Percentiles rank a stretch among this genome's conserved stretches.
phyloP scores from a whole-genome alignment of 1,284 basidiomycete genomes.

The Ustilago esculenta region DNA sequence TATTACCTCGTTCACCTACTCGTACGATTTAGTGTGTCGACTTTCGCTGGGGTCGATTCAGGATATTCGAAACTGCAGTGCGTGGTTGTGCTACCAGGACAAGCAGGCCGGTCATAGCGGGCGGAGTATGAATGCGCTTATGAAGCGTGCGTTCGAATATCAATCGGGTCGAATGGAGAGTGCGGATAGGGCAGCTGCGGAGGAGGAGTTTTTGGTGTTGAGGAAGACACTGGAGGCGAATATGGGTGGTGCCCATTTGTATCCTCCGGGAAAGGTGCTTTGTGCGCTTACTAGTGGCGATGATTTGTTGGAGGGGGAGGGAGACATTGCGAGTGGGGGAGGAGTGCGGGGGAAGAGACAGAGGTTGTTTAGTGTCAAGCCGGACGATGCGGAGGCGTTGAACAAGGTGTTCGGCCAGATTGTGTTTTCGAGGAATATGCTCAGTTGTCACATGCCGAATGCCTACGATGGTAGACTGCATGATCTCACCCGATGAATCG shows the following conservation, averaged over 20 bases:
- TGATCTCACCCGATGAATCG: slow-evolving; percentile 18
- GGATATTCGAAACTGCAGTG: slow-evolving; percentile 78
- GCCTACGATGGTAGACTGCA: slow-evolving; percentile 54
- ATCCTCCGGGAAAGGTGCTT: slow-evolving; percentile 80
- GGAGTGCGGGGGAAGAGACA: slow-evolving; percentile 14
- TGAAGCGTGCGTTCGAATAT: slow-evolving; percentile 52
- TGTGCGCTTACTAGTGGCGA: slow-evolving; percentile 80
- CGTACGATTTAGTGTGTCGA: slow-evolving; percentile 81
- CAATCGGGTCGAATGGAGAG: slow-evolving; percentile 35
- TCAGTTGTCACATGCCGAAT: slow-evolving; percentile 77
- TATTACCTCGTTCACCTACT: slow-evolving; percentile 81
- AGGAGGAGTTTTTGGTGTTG: slow-evolving; percentile 71
- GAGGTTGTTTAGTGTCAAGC: slow-evolving; percentile 34
- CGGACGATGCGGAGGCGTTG: slow-evolving; percentile 15
- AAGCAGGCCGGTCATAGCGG: slow-evolving; percentile 24
- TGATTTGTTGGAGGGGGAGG: slow-evolving; percentile 23
- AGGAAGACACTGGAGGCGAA: slow-evolving; percentile 85
- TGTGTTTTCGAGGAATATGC: slow-evolving; percentile 81
- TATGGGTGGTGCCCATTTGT: slow-evolving; percentile 79
- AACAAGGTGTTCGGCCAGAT: slow-evolving; percentile 79
- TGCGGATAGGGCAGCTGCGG: slow-evolving; percentile 5
- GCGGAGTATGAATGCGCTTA: slow-evolving; percentile 42
- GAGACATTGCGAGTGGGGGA: neutral
- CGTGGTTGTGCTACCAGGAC: slow-evolving; percentile 80
- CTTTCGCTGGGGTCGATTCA: slow-evolving; percentile 80